These are phyloP conservation scores for Carex parvula DNA, from an alignment of 176 grass and related monocot species.

Conservation along the genomic window DNA sequence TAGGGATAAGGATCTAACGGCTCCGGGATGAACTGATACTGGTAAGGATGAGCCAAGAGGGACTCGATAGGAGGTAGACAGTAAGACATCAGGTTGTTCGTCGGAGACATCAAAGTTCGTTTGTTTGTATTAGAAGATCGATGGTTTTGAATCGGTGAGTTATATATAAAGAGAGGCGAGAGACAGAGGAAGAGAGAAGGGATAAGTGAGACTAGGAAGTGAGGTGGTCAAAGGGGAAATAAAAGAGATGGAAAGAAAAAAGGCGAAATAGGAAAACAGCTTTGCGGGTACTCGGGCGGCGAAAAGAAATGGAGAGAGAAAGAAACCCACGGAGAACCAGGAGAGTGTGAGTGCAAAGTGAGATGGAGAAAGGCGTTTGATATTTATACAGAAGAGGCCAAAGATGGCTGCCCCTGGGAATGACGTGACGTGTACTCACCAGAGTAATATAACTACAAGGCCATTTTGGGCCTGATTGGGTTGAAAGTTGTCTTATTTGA, in stretches of 20 bases:
- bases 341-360: background rate
- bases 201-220: constrained; percentile 8
- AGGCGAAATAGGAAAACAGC: constrained; percentile 15
- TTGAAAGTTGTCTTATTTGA: constrained; percentile 5
- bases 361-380: background rate
- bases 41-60: constrained; percentile 26
- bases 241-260: constrained; percentile 26
- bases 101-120: constrained; percentile 38
- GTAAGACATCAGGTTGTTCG: constrained; percentile 33
- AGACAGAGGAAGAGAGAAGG: constrained; percentile 4
- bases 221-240: constrained; percentile 23
- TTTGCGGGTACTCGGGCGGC: constrained; percentile 43
- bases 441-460: background rate
- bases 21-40: constrained; percentile 33
- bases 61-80: constrained; percentile 8
- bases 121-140: background rate
- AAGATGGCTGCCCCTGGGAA: constrained; percentile 5
- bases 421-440: background rate
- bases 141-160: background rate
- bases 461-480: background rate
- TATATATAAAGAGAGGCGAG: background rate
- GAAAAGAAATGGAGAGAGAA: constrained; percentile 29
- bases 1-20: constrained; percentile 26
- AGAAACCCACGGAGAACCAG: constrained; percentile 17
- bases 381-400: constrained; percentile 19